Conservation (phyloP, 345 rosid genomes). For the Firmiana major region DNA sequence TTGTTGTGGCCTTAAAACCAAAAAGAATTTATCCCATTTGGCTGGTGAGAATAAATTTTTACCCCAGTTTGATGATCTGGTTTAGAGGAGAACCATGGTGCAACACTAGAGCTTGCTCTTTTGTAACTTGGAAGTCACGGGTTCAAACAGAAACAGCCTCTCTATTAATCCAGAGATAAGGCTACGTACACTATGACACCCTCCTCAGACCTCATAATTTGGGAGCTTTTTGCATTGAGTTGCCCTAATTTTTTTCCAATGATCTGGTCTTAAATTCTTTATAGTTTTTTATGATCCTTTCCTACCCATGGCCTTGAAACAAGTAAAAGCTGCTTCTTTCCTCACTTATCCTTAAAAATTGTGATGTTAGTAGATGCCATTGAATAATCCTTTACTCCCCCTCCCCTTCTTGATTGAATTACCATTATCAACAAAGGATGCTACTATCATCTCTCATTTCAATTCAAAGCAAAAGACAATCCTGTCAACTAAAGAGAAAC, state of each 20-base stretch:
- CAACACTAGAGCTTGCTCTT: no score
- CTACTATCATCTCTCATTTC: not conserved
- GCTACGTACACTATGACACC: no score
- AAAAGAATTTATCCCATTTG: not conserved
- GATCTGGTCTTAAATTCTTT: not conserved
- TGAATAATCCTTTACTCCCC: not conserved
- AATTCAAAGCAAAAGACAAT: not conserved
- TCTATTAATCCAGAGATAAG: no score
- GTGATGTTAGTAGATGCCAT: not conserved
- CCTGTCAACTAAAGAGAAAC: not conserved
- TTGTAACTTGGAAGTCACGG: no score
- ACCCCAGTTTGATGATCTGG: not conserved
- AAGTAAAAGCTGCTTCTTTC: not conserved
- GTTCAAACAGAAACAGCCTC: no score
- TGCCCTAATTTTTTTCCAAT: no score
- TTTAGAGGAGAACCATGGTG: no score
- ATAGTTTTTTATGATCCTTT: not conserved
- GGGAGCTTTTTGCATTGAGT: no score
- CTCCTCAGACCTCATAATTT: no score
- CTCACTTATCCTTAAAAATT: not conserved
- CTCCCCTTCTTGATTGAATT: not conserved
- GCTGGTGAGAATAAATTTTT: not conserved
- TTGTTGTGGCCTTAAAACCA: not conserved
- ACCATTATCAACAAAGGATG: not conserved
- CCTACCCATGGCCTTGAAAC: not conserved